Base-by-base conservation (phyloP, 2,329 filamentous ascomycete genomes). In the Xylaria sp. region DNA sequence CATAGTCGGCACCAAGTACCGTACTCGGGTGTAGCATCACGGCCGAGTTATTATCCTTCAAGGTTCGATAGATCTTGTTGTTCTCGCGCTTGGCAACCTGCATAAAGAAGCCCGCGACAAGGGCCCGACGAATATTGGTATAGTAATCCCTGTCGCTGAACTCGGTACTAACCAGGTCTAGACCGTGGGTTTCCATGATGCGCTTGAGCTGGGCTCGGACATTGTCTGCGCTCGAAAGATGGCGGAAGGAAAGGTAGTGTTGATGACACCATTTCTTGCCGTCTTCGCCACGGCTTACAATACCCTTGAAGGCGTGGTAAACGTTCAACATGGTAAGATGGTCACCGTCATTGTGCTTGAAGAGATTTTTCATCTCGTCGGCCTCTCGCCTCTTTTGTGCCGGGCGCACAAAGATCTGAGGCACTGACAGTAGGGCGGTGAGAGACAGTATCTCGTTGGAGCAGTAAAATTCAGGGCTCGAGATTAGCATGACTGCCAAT, bases 121-220 rank as follows among this genome's bases (percentile, higher is more conserved):
- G 87, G 9, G 96, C 95, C 44, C 94, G 91, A 53, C 95, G 92
- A 76, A 99, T 99, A 81, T 99, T 99, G 80, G 90, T 93, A 82
- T 98, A 99, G 85, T 99, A 99, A 78, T 97, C 93, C 85, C 97
- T 97, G 83, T 98, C 91, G 76, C 94, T 92, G 78, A 97, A 98
- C 0, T 92, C 88, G 0, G 95, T 98, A 61, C 92, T 96, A 63
- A 98, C 80, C 60, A 99, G 89, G 70, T 97, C 92, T 10, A 99
- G 83, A 67, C 91, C 92, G 73, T 94, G 89, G 16, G 92, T 93
- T 83, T 99, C 94, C 97, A 99, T 99, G 80, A 98, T 98, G 66
- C 94, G 92, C 82, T 93, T 93, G 40, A 99, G 88, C 82, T 99
- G 96, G 65, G 90, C 83, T 58, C 96, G 94, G 9, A 99, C 95